Conservation (phyloP, 192 early-diverging fungal species). For the Irineochytrium annulatum region DNA sequence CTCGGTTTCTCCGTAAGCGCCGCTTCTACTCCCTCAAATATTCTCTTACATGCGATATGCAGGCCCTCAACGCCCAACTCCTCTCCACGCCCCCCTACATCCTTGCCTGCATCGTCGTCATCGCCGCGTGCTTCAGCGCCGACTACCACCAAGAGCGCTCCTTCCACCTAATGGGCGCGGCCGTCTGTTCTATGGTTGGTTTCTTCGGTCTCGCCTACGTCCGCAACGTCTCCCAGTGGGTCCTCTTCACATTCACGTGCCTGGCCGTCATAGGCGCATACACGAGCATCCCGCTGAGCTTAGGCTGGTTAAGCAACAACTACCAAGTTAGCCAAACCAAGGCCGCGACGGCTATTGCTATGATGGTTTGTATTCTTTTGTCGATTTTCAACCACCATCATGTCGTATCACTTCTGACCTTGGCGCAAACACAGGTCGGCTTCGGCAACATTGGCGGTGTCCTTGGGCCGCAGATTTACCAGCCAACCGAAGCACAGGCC, state of each 20-base stretch:
- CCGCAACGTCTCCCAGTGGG: slow-evolving; percentile 2
- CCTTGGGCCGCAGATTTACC: slow-evolving; percentile 11
- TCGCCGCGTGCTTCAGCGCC: slow-evolving; percentile 14
- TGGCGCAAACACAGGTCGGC: background rate
- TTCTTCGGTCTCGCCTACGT: slow-evolving; percentile 26
- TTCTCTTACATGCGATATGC: background rate
- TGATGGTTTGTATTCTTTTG: slow-evolving; percentile 3
- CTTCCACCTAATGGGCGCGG: slow-evolving; percentile 4
- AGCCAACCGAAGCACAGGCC: no score
- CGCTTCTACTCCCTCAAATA: background rate
- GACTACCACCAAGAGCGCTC: slow-evolving; percentile 23
- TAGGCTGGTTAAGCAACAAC: slow-evolving; percentile 30
- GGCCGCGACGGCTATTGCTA: slow-evolving; percentile 14
- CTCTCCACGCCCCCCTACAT: slow-evolving; percentile 30
- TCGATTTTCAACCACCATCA: background rate
- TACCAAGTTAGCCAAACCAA: slow-evolving; percentile 4
- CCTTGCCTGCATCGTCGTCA: slow-evolving; percentile 15
- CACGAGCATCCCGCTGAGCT: slow-evolving; percentile 11
- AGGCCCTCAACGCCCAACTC: slow-evolving; percentile 27
- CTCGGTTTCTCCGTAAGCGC: slow-evolving; percentile 33
- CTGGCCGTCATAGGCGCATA: slow-evolving; percentile 17
- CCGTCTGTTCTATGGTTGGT: slow-evolving; percentile 1
- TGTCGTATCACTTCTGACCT: background rate
- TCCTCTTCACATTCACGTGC: slow-evolving; percentile 4
- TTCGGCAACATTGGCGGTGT: slow-evolving; percentile 15